A percentile compares a stretch with the other conserved stretches of the same genome.
phyloP scores from a whole-genome alignment of 768 basidiomycete species.

The Hericium rajendrae region DNA sequence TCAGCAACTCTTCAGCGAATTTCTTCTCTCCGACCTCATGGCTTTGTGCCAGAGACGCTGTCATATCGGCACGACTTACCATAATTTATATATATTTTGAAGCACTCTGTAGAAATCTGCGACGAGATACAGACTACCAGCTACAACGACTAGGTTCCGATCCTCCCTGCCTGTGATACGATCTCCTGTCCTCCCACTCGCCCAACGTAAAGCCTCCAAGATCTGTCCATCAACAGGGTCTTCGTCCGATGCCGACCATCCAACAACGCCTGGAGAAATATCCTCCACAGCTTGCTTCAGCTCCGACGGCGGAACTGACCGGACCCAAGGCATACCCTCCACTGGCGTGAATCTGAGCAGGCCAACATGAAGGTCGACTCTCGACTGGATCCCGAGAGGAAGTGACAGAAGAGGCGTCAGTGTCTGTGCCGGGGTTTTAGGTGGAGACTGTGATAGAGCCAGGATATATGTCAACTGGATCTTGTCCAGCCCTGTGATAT shows the following conservation, averaged over 20 bases:
- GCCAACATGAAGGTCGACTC: conserved; percentile 37
- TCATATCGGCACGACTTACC: not conserved
- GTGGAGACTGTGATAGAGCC: conserved; percentile 77
- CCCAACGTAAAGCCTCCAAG: conserved; percentile 42
- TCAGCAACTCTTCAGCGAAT: too few relatives aligned
- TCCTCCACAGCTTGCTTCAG: conserved; percentile 35
- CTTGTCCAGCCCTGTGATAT: conserved; percentile 16
- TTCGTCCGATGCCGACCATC: conserved; percentile 33
- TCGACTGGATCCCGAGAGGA: conserved; percentile 10
- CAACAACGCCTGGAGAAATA: conserved; percentile 34
- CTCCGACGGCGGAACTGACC: conserved; percentile 42
- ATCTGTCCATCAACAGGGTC: conserved; percentile 25
- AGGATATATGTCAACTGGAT: conserved; percentile 61
- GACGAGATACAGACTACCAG: conserved; percentile 91
- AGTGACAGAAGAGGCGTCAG: conserved; percentile 55
- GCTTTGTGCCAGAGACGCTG: too few relatives aligned
- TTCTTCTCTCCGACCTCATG: too few relatives aligned
- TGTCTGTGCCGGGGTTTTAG: conserved; percentile 69
- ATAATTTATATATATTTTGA: not conserved
- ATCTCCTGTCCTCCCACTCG: conserved; percentile 2
- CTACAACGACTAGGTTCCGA: conserved; percentile 51
- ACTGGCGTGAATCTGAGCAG: conserved; percentile 61
- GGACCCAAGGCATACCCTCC: conserved; percentile 94
- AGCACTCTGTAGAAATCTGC: conserved; percentile 74
- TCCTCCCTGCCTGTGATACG: conserved; percentile 14